phyloP scores from a whole-genome alignment of 176 grass and related monocot genomes.

The Triticum timopheevii region DNA sequence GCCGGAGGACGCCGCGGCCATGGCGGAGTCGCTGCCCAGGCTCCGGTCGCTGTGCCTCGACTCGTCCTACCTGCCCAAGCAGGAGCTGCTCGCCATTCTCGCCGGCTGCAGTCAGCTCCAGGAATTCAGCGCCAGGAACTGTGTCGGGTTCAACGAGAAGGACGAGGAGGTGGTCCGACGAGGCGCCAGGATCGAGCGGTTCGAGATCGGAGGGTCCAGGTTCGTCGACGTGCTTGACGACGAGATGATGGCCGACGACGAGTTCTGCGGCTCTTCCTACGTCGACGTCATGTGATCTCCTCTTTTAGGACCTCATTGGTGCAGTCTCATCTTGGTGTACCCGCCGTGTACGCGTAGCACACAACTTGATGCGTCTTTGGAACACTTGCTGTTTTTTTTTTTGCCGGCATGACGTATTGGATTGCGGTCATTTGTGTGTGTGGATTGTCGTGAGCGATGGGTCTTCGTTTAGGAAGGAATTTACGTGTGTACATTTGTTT shows the following conservation, averaged over 20 bases:
- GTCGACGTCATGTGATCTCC: constrained; percentile 60
- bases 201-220: constrained; percentile 57
- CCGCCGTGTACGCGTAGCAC: neutral
- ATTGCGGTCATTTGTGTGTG: no score
- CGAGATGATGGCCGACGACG: neutral
- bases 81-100: constrained; percentile 42
- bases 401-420: no score
- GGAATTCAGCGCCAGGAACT: constrained; percentile 51
- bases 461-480: no score
- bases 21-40: constrained; percentile 9
- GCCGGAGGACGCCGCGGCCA: constrained; percentile 50
- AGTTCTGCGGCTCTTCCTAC: constrained; percentile 28
- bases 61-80: constrained; percentile 54
- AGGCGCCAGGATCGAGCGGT: constrained; percentile 26
- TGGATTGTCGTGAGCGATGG: no score
- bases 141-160: constrained; percentile 56
- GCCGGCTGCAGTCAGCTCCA: constrained; percentile 38
- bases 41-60: constrained; percentile 49
- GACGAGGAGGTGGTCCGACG: constrained; percentile 42
- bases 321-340: no score
- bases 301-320: no score
- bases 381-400: no score
- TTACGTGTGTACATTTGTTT: no score
- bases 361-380: neutral
- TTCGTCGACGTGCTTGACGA: constrained; percentile 33